These are phyloP conservation scores for Corylus americana DNA, from an alignment of 306 rosid species.

Conservation along the genomic window DNA sequence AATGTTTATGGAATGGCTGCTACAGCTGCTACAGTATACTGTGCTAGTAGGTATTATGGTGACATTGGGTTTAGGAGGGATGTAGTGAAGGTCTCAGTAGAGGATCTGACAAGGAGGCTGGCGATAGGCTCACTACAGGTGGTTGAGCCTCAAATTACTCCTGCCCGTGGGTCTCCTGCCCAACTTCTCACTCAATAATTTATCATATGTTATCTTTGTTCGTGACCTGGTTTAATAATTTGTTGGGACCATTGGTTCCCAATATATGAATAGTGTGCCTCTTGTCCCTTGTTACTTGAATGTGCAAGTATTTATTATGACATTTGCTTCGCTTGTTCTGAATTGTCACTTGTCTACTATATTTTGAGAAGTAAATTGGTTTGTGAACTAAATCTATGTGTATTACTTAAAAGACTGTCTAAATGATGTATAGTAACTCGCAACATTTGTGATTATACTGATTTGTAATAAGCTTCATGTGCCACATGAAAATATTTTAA, in stretches of 20 bases:
- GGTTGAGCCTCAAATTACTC: slow-evolving; percentile 49
- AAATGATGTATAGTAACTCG: too few relatives aligned
- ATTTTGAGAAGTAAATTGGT: background rate
- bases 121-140: slow-evolving; percentile 63
- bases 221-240: background rate
- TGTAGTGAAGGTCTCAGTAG: slow-evolving; percentile 68
- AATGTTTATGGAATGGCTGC: slow-evolving; percentile 82
- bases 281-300: background rate
- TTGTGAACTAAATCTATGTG: background rate
- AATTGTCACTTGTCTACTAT: background rate
- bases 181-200: slow-evolving; percentile 36
- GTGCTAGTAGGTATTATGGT: slow-evolving; percentile 79
- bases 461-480: too few relatives aligned
- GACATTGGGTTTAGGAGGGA: slow-evolving; percentile 86
- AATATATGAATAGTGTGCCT: background rate
- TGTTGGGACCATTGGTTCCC: background rate
- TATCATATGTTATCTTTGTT: slow-evolving; percentile 3
- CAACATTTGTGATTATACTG: too few relatives aligned
- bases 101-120: slow-evolving; percentile 70
- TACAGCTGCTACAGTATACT: slow-evolving; percentile 67
- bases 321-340: background rate
- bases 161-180: slow-evolving; percentile 36
- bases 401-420: too few relatives aligned
- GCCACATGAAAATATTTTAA: too few relatives aligned
- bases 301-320: background rate